Evolutionary conservation across 2,329 filamentous ascomycete species (phyloP).

Genomic region (Cordyceps militaris): DNA sequence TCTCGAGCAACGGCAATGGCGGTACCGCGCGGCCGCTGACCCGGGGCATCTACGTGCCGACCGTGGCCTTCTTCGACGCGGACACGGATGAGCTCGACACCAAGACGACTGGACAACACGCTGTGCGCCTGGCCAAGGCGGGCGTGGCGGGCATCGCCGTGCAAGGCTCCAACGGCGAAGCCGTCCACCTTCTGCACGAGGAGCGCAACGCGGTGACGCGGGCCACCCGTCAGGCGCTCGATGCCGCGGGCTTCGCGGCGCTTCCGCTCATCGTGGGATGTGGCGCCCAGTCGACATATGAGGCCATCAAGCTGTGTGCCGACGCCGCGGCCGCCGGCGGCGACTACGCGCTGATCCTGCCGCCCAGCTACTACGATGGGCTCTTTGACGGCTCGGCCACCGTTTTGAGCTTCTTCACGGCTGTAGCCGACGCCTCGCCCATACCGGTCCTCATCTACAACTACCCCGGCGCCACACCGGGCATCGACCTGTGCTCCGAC

Average conservation of each 20-base stretch:
- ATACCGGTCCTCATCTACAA: constrained; percentile 65
- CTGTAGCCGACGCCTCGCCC: constrained; percentile 54
- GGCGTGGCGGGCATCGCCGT: constrained; percentile 69
- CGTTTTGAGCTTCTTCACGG: constrained; percentile 58
- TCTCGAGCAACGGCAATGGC: constrained; percentile 14
- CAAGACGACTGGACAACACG: constrained; percentile 50
- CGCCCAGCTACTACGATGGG: constrained; percentile 67
- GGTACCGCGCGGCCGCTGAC: constrained; percentile 30
- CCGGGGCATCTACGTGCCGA: constrained; percentile 64
- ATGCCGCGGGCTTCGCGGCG: constrained; percentile 53
- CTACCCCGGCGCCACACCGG: constrained; percentile 58
- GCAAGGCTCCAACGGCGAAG: constrained; percentile 78
- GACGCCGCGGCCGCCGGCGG: constrained; percentile 64
- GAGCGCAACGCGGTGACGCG: constrained; percentile 63
- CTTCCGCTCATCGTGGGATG: constrained; percentile 72
- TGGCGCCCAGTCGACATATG: constrained; percentile 64
- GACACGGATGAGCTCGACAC: constrained; percentile 61
- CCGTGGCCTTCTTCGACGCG: constrained; percentile 64
- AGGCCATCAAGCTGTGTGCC: constrained; percentile 61
- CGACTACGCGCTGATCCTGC: constrained; percentile 69
- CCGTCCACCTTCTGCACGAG: constrained; percentile 65
- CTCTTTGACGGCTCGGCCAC: constrained; percentile 51
- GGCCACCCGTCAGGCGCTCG: constrained; percentile 62
- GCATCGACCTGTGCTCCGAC: constrained; percentile 58
- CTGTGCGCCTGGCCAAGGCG: constrained; percentile 64